phyloP scores from a whole-genome alignment of 2,329 filamentous ascomycete species.

The Epichloe typhina region DNA sequence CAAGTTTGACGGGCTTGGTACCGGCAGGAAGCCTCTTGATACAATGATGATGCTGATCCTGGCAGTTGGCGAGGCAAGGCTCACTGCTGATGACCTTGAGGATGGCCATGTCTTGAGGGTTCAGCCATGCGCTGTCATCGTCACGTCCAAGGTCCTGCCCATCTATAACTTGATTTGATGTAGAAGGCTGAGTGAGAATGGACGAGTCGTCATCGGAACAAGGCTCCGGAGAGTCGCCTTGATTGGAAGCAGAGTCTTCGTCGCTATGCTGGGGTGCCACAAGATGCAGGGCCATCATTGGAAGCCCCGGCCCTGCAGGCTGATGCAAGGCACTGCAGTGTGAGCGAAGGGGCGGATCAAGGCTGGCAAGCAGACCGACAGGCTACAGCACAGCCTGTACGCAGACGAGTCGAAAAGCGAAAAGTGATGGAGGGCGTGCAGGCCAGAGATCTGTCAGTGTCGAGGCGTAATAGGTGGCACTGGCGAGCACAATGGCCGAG shows the following conservation, averaged over 20 bases:
- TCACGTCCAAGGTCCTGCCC: constrained; percentile 6
- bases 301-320: constrained; percentile 12
- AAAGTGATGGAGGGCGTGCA: neutral
- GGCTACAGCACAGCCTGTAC: neutral
- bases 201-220: constrained; percentile 9
- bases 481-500: constrained; percentile 4
- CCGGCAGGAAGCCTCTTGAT: constrained; percentile 22
- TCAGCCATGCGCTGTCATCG: constrained; percentile 12
- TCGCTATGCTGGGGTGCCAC: constrained; percentile 10
- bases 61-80: constrained; percentile 2
- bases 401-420: no score
- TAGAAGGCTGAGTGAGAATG: constrained; percentile 6
- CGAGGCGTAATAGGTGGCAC: neutral
- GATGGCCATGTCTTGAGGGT: constrained; percentile 12
- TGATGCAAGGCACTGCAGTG: constrained; percentile 10
- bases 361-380: neutral
- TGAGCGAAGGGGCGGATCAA: neutral
- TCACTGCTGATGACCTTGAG: constrained; percentile 10
- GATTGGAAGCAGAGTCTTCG: constrained; percentile 11
- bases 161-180: constrained; percentile 3
- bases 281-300: constrained; percentile 15
- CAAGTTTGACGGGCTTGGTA: constrained; percentile 24
- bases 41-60: constrained; percentile 3
- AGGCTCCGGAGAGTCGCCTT: constrained; percentile 9
- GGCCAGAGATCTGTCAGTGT: neutral